These are phyloP conservation scores for Paspalum vaginatum DNA, from an alignment of 176 grass and related monocot genomes.

Conservation along the genomic window DNA sequence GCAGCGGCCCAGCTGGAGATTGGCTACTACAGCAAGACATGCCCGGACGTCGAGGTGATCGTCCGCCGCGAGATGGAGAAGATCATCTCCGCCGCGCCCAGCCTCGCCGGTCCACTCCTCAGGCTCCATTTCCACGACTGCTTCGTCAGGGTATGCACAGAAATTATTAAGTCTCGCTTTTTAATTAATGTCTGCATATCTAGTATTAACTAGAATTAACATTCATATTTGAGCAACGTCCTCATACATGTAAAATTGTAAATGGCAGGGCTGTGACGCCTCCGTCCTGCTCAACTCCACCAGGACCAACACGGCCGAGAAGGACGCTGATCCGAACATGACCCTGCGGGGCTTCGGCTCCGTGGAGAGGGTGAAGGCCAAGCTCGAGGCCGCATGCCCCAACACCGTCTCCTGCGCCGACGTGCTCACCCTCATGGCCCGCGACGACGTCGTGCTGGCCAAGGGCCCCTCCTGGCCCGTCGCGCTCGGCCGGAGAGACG, in stretches of 20 bases:
- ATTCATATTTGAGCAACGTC: too few species aligned
- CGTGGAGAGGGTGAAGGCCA: conserved; percentile 64
- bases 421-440: conserved; percentile 58
- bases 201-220: too few species aligned
- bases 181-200: too few species aligned
- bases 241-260: background rate
- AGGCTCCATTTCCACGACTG: conserved; percentile 80
- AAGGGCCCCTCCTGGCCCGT: conserved; percentile 37
- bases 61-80: conserved; percentile 58
- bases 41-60: conserved; percentile 55
- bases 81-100: conserved; percentile 37
- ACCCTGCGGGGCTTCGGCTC: conserved; percentile 59
- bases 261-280: conserved; percentile 63
- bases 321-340: conserved; percentile 55
- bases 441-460: conserved; percentile 63
- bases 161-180: too few species aligned
- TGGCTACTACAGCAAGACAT: conserved; percentile 61
- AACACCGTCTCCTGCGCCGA: conserved; percentile 73
- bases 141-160: conserved; percentile 66
- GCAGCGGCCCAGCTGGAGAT: conserved; percentile 39
- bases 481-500: conserved; percentile 31
- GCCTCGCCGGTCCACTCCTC: conserved; percentile 59
- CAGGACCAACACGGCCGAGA: conserved; percentile 44
- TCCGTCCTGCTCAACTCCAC: conserved; percentile 65
- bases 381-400: conserved; percentile 57